A percentile compares a stretch with the other conserved stretches of the same genome.
These are phyloP conservation scores for Emmonsiellopsis sp. DNA, from an alignment of 2,329 filamentous ascomycete genomes.

Conservation along the genomic window DNA sequence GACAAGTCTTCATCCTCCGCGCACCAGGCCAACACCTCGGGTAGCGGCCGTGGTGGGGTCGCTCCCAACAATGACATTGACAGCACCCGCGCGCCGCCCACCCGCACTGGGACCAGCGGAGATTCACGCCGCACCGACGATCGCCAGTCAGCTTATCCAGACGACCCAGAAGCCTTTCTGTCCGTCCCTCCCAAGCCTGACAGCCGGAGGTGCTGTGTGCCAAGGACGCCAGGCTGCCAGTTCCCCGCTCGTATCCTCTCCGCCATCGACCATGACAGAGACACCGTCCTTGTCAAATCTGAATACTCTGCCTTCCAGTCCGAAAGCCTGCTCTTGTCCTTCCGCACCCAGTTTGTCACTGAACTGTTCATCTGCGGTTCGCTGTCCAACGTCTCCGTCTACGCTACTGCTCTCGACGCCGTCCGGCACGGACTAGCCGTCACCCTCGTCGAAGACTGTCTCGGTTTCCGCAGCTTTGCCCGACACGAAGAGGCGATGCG, in stretches of 20 bases:
- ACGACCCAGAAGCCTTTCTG: conserved; percentile 36
- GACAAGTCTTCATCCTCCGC: conserved; percentile 14
- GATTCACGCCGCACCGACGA: not conserved
- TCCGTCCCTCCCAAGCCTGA: conserved; percentile 14
- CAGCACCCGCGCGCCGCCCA: not conserved
- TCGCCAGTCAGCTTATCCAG: conserved; percentile 8
- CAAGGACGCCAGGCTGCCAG: conserved; percentile 35
- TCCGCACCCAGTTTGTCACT: conserved; percentile 79
- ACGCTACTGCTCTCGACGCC: conserved; percentile 85
- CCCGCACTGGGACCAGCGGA: not conserved
- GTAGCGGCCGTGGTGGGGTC: not conserved
- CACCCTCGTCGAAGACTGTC: conserved; percentile 77
- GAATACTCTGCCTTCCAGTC: conserved; percentile 82
- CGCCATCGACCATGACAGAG: conserved; percentile 41
- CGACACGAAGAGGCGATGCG: conserved; percentile 63
- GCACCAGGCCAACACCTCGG: conserved; percentile 15
- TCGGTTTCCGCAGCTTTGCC: conserved; percentile 63
- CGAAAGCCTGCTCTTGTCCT: conserved; percentile 60
- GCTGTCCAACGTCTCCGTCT: conserved; percentile 77
- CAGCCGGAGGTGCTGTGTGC: conserved; percentile 27
- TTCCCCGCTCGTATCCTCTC: conserved; percentile 41
- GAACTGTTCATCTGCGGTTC: conserved; percentile 84
- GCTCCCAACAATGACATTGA: not conserved
- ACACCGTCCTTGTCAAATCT: conserved; percentile 55
- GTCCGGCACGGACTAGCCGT: conserved; percentile 81